phyloP scores from a whole-genome alignment of 768 basidiomycete genomes.

The Boletus rubroflammeus region DNA sequence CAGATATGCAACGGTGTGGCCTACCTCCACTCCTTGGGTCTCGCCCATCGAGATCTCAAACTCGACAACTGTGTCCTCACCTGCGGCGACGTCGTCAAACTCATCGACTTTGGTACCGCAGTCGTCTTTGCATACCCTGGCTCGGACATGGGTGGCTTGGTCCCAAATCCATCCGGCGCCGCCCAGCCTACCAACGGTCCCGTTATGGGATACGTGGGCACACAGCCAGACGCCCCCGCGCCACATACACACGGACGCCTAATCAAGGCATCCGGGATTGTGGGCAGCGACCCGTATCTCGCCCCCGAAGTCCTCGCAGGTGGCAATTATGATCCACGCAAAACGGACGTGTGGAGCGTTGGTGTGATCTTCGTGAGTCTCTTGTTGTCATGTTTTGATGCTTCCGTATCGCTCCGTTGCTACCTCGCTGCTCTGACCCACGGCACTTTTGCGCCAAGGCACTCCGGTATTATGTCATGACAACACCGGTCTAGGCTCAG shows the following conservation, averaged over 20 bases:
- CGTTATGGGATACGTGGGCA: slow-evolving; percentile 19
- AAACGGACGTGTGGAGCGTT: slow-evolving; percentile 98
- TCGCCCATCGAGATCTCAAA: slow-evolving; percentile 98
- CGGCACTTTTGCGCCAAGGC: neutral
- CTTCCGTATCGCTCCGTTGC: neutral
- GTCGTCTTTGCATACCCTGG: slow-evolving; percentile 99
- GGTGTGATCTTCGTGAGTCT: slow-evolving; percentile 89
- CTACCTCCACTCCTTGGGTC: slow-evolving; percentile 95
- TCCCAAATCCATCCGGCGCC: slow-evolving; percentile 9
- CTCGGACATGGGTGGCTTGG: slow-evolving; percentile 52
- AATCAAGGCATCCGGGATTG: slow-evolving; percentile 79
- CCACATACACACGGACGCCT: slow-evolving; percentile 40
- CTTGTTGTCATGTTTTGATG: neutral
- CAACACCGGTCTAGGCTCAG: neutral
- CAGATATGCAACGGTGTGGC: slow-evolving; percentile 98
- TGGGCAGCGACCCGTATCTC: slow-evolving; percentile 97
- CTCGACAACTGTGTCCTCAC: slow-evolving; percentile 99
- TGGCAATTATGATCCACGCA: slow-evolving; percentile 87
- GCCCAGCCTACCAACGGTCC: neutral
- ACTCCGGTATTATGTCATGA: neutral
- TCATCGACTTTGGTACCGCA: slow-evolving; percentile 99
- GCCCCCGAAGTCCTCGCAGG: slow-evolving; percentile 90
- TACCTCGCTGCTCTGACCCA: too few relatives aligned
- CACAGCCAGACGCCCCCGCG: slow-evolving; percentile 22
- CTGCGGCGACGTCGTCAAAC: slow-evolving; percentile 88